phyloP scores from a whole-genome alignment of 2,329 filamentous ascomycete species.

The Thielaviopsis musarum region DNA sequence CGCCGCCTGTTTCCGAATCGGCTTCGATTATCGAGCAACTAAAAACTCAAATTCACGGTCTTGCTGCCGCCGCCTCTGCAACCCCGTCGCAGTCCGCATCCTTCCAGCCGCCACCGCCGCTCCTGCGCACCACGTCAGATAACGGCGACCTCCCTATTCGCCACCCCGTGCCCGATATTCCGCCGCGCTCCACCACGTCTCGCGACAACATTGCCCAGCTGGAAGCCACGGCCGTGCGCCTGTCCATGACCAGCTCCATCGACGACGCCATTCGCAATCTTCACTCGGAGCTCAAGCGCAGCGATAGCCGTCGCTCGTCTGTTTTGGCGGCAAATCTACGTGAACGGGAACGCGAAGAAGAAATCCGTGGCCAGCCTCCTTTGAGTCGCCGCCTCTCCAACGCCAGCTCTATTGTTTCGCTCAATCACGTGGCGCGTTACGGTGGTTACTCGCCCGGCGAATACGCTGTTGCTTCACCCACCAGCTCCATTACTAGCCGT shows the following conservation, averaged over 20 bases:
- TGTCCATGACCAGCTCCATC: slow-evolving; percentile 60
- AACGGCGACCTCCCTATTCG: slow-evolving; percentile 29
- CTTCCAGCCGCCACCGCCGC: slow-evolving; percentile 21
- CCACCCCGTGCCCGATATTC: slow-evolving; percentile 46
- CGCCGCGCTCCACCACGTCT: slow-evolving; percentile 43
- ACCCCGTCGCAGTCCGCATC: neutral
- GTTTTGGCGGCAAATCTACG: slow-evolving; percentile 34
- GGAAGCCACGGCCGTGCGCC: slow-evolving; percentile 57
- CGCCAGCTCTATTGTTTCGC: slow-evolving; percentile 48
- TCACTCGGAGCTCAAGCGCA: slow-evolving; percentile 53
- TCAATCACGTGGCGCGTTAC: slow-evolving; percentile 47
- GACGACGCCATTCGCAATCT: slow-evolving; percentile 61
- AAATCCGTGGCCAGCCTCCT: slow-evolving; percentile 12
- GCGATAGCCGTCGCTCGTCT: slow-evolving; percentile 49
- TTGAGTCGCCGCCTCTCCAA: slow-evolving; percentile 30
- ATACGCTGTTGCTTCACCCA: slow-evolving; percentile 48
- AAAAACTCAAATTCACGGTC: slow-evolving; percentile 8
- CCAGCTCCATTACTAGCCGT: slow-evolving; percentile 40
- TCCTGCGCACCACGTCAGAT: slow-evolving; percentile 29
- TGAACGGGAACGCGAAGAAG: slow-evolving; percentile 11
- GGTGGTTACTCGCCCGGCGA: slow-evolving; percentile 52
- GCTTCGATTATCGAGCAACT: slow-evolving; percentile 13
- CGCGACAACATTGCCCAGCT: slow-evolving; percentile 54
- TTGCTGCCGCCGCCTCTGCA: neutral
- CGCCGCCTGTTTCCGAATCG: slow-evolving; percentile 3